Base-by-base conservation (phyloP, 306 rosid genomes). In the Luffa aegyptiaca region DNA sequence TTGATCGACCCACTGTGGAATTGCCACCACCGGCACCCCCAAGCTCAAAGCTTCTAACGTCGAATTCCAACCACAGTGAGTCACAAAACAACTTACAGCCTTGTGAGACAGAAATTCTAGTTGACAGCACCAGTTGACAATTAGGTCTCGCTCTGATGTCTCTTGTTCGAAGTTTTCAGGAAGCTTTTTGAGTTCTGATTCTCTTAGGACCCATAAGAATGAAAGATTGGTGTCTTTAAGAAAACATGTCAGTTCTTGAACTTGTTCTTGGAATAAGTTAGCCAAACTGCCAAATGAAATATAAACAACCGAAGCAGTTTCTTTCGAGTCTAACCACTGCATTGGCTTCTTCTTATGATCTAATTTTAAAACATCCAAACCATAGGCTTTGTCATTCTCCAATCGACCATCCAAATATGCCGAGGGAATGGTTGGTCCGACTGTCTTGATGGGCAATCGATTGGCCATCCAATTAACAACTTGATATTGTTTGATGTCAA, bases 401-500 rank as follows among this genome's bases (percentile, higher is more conserved):
- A 72, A 49, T 2, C 70, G 75, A 5, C 77, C 59, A 49, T 78
- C 87, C 0, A 81, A 35, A 80, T 69, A 84, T 33, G 66, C 74
- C 4, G 87, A 80, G 70, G 87, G 87, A 80, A 81, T 56, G 35
- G 80, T 70, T 2, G 84, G 84, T 10, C 87, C 87, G 1, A 84
- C 61, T 6, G 71, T 81, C 77, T 18, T 69, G 59, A 81, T 44
- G 7, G 84, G 81, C 79, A 79, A 80, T 74, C 41, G 33, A 1
- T 52, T 42, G 10, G 36, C 17, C 77, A 76, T 81, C 81, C 78
- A 80, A 13, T 63, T 80, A 17, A 68, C 75, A 6, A 76, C 65
- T 80, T 62, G 49, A 53, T 37, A 3, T 70, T 66, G 69, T 31
- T 61, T 61, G 18, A 61, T 8, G 8, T 18, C 39, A 10, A 3